Evolutionary conservation across 2,329 filamentous ascomycete species (phyloP).

Genomic region (Xylaria sp.): DNA sequence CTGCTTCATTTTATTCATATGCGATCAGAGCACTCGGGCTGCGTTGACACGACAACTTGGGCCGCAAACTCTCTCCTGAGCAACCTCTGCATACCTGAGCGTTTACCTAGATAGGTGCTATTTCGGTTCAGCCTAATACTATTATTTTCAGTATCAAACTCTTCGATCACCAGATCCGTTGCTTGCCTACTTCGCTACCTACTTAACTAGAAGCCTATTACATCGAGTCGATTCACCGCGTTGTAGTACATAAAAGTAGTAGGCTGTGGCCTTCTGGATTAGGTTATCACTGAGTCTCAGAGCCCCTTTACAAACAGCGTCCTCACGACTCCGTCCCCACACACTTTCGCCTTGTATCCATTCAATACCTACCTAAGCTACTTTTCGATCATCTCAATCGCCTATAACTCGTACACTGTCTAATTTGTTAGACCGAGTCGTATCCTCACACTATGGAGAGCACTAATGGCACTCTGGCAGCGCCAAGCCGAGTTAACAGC

Average conservation of each 20-base stretch:
- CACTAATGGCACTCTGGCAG: constrained; percentile 7
- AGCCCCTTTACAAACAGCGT: neutral
- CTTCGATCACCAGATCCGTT: too few species aligned
- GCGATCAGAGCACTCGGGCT: too few species aligned
- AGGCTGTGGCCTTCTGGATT: too few species aligned
- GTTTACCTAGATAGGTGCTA: too few species aligned
- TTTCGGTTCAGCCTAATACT: too few species aligned
- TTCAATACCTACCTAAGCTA: too few species aligned
- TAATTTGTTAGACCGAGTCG: neutral
- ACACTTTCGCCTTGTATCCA: neutral
- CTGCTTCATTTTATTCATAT: too few species aligned
- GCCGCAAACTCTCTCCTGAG: too few species aligned
- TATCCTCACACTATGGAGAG: neutral
- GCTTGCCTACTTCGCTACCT: neutral
- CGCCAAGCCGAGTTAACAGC: constrained; percentile 1
- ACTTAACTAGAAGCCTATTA: neutral
- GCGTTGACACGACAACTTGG: too few species aligned
- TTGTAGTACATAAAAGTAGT: neutral
- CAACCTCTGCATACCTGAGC: too few species aligned
- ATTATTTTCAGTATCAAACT: too few species aligned
- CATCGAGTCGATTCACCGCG: neutral
- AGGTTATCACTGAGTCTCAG: neutral
- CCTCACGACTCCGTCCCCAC: neutral
- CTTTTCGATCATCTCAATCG: neutral
- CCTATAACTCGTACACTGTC: neutral